These are phyloP conservation scores for Cladophialophora chaetospira DNA, from an alignment of 2,329 filamentous ascomycete genomes.

Conservation along the genomic window DNA sequence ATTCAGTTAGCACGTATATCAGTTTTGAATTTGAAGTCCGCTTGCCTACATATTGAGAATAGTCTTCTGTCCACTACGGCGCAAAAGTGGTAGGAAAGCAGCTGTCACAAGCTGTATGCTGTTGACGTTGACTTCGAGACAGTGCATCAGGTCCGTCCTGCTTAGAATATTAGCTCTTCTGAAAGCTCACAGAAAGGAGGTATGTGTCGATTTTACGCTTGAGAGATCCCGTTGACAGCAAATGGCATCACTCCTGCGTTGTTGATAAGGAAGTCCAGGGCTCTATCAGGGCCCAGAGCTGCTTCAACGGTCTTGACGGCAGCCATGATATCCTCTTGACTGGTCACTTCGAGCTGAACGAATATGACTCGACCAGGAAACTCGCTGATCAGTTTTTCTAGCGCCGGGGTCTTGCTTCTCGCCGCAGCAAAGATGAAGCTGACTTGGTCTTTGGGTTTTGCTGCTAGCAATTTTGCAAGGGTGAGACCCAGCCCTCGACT, in stretches of 20 bases:
- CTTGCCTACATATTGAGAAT: constrained; percentile 47
- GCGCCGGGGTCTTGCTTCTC: constrained; percentile 37
- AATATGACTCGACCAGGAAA: constrained; percentile 39
- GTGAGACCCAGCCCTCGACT: constrained; percentile 43
- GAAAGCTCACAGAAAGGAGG: not conserved
- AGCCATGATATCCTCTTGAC: constrained; percentile 38
- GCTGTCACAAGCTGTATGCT: constrained; percentile 44
- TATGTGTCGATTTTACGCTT: constrained; percentile 15
- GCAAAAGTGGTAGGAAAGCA: constrained; percentile 44
- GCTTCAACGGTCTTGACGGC: constrained; percentile 40
- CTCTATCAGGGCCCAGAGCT: constrained; percentile 38
- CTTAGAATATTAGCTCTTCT: not conserved
- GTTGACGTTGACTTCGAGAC: constrained; percentile 48
- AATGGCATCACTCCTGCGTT: constrained; percentile 43
- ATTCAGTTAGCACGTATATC: not conserved
- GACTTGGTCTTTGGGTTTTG: constrained; percentile 39
- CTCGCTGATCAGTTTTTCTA: constrained; percentile 38
- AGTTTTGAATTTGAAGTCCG: not conserved
- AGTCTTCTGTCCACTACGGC: constrained; percentile 44
- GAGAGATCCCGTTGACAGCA: constrained; percentile 3
- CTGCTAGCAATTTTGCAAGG: constrained; percentile 36
- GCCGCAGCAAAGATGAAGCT: constrained; percentile 45
- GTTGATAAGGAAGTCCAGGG: constrained; percentile 52
- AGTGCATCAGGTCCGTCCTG: constrained; percentile 39
- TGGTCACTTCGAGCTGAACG: constrained; percentile 43